A percentile compares a stretch with the other conserved stretches of the same genome.
phyloP scores from a whole-genome alignment of 148 eudicot genomes.

The Mesembryanthemum crystallinum region DNA sequence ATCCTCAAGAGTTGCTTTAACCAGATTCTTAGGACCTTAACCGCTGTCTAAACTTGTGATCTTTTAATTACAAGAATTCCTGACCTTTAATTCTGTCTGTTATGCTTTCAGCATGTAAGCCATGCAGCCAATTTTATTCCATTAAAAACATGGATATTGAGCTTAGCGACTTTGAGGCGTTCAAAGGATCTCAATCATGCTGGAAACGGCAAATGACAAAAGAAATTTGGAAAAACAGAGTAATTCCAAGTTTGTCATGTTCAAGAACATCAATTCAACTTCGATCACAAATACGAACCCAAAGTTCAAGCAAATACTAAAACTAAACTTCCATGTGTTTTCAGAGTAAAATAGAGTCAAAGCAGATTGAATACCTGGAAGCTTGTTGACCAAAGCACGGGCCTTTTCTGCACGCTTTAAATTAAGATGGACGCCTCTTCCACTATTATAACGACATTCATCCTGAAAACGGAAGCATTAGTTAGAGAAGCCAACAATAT shows the following conservation, averaged over 20 bases:
- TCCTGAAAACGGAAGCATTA: slow-evolving; percentile 40
- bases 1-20: neutral
- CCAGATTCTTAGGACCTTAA: neutral
- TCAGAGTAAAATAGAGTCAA: neutral
- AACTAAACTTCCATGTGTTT: neutral
- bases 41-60: neutral
- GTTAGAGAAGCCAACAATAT: neutral
- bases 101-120: neutral
- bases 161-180: neutral
- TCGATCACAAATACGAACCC: neutral
- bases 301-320: neutral
- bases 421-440: slow-evolving; percentile 78
- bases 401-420: slow-evolving; percentile 91
- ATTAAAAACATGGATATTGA: too few species aligned
- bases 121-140: neutral
- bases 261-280: neutral
- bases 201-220: neutral
- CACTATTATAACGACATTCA: slow-evolving; percentile 78
- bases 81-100: neutral
- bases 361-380: slow-evolving; percentile 55
- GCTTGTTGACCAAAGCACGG: slow-evolving; percentile 58
- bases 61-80: neutral
- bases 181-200: neutral
- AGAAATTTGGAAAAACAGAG: neutral
- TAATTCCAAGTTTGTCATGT: neutral